Base-by-base conservation (phyloP, 2,329 filamentous ascomycete genomes). In the Cercospora zeina region DNA sequence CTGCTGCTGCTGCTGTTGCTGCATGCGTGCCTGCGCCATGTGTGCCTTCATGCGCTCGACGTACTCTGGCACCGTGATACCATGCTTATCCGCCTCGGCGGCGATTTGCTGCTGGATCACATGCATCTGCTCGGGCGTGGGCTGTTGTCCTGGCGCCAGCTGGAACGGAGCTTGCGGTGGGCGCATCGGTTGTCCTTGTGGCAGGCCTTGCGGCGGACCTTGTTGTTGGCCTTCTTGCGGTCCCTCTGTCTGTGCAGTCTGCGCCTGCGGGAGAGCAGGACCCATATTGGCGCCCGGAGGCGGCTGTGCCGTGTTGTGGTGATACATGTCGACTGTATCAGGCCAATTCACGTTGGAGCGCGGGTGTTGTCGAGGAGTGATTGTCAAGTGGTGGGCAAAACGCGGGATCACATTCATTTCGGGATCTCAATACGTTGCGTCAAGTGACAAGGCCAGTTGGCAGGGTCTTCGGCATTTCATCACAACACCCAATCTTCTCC, bases 61-160 rank as follows among this genome's bases (percentile, higher is more conserved):
- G 74, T 96, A 96, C 77, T 96, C 83, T 49, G 89, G 91, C 0
- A 95, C 88, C 6, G 89, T 87, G 84, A 97, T 87, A 75, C 93
- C 93, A 66, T 88, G 85, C 78, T 89, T 92, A 72, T 89, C 83
- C 54, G 93, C 93, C 77, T 97, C 93, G 55, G 85, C 84, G 54
- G 89, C 88, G 49, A 97, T 80, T 77, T 95, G 89, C 70, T 87
- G 85, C 76, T 96, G 90, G 83, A 97, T 95, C 60, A 84, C 83
- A 61, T 86, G 85, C 67, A 96, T 90, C 80, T 97, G 92, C 79
- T 96, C 89, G 54, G 89, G 92, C 19, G 88, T 86, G 34, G 91
- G 91, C 68, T 81, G 80, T 67, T 81, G 78, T 51, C 78, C 78
- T 21, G 76, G 77, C 24, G 53, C 50, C 50, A 60, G 37, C 31